A percentile compares a stretch with the other conserved stretches of the same genome.
phyloP scores from a whole-genome alignment of 257 asterid species.

The Capsicum chinense region DNA sequence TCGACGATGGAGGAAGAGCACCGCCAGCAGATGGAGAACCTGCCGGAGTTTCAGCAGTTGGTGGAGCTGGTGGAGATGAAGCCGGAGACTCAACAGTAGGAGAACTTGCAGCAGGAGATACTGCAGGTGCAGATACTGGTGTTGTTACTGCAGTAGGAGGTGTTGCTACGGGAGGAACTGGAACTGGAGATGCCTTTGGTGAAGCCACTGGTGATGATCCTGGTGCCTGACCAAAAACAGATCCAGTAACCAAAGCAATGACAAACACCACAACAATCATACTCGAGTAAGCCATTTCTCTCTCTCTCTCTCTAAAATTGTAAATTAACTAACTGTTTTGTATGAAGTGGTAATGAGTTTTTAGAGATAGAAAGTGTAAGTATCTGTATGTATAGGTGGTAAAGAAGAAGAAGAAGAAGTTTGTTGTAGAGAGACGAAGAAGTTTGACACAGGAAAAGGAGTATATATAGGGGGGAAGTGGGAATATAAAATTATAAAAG shows the following conservation, averaged over 20 bases:
- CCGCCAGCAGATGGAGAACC: slow-evolving; percentile 33
- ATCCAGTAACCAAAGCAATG: slow-evolving; percentile 43
- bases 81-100: slow-evolving; percentile 38
- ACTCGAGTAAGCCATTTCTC: slow-evolving; percentile 41
- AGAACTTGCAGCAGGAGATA: slow-evolving; percentile 25
- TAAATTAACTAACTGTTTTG: background rate
- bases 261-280: slow-evolving; percentile 30
- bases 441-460: background rate
- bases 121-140: slow-evolving; percentile 42
- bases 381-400: background rate
- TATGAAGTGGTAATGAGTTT: background rate
- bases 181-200: slow-evolving; percentile 43
- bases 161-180: slow-evolving; percentile 41
- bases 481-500: background rate
- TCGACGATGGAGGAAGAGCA: slow-evolving; percentile 43
- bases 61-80: slow-evolving; percentile 47
- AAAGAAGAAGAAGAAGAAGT: no score
- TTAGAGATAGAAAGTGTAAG: slow-evolving; percentile 32
- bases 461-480: slow-evolving; percentile 14
- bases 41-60: slow-evolving; percentile 37
- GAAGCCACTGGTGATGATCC: slow-evolving; percentile 52
- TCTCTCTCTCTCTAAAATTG: background rate
- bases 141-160: slow-evolving; percentile 36
- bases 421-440: background rate
- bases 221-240: slow-evolving; percentile 57